phyloP scores from a whole-genome alignment of 2,329 filamentous ascomycete species.

The Xylariales sp. region DNA sequence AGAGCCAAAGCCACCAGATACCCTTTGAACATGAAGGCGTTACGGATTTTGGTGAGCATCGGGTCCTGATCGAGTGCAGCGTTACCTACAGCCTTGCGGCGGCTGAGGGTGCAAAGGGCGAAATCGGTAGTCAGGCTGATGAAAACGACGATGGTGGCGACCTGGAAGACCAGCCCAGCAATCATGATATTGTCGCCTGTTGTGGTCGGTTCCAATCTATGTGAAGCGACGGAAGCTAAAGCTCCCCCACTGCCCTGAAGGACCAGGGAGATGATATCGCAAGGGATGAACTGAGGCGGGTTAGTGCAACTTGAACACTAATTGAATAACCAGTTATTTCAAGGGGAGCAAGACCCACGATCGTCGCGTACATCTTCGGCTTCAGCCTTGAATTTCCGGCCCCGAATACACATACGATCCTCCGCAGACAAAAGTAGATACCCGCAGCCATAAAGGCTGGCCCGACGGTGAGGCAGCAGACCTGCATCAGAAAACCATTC shows the following conservation, averaged over 20 bases:
- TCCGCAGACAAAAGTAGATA: constrained; percentile 56
- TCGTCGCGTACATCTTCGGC: constrained; percentile 42
- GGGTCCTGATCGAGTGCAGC: constrained; percentile 34
- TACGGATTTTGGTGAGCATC: constrained; percentile 30
- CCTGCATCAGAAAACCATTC: constrained; percentile 48
- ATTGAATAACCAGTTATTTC: background rate
- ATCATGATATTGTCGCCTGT: constrained; percentile 57
- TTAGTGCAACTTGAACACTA: background rate
- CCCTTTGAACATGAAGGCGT: constrained; percentile 42
- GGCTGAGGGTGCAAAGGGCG: constrained; percentile 32
- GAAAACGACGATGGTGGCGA: constrained; percentile 53
- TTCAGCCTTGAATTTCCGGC: constrained; percentile 41
- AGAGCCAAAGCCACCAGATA: constrained; percentile 51
- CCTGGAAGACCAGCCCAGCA: constrained; percentile 58
- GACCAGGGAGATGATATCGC: constrained; percentile 55
- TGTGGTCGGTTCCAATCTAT: constrained; percentile 16
- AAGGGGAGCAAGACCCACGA: constrained; percentile 29
- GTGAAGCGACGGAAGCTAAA: constrained; percentile 30
- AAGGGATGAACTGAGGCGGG: constrained; percentile 50
- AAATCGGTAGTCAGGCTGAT: constrained; percentile 46
- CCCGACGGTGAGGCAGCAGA: constrained; percentile 58
- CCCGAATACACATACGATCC: constrained; percentile 44
- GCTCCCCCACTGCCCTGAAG: constrained; percentile 57
- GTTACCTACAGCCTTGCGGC: constrained; percentile 13
- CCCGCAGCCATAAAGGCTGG: constrained; percentile 61